Percentiles rank a stretch among this genome's conserved stretches.
phyloP scores from a whole-genome alignment of 768 basidiomycete species.

The Ramaria sp. region DNA sequence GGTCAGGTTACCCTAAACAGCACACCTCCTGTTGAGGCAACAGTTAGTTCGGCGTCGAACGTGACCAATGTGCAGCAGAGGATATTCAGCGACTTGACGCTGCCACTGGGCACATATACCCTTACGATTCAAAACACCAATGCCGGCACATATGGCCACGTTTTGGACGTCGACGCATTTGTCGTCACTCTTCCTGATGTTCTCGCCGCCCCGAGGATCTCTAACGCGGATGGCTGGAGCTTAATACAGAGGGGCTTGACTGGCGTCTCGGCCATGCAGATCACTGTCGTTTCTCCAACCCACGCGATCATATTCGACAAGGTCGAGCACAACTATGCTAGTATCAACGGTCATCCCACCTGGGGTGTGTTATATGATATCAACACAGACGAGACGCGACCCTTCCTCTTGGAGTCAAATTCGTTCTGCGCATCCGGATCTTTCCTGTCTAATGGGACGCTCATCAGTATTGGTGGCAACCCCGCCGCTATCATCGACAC shows the following conservation, averaged over 20 bases:
- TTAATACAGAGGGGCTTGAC: constrained; percentile 9
- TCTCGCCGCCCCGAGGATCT: neutral
- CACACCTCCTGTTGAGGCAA: neutral
- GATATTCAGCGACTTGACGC: neutral
- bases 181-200: neutral
- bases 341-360: constrained; percentile 57
- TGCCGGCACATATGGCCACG: neutral
- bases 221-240: constrained; percentile 1
- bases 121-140: neutral
- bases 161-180: neutral
- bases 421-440: constrained; percentile 17
- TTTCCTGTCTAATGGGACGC: constrained; percentile 14
- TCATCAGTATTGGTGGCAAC: constrained; percentile 17
- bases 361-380: constrained; percentile 50
- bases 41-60: neutral
- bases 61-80: neutral
- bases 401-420: constrained; percentile 16
- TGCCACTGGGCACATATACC: neutral
- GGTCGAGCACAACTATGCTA: constrained; percentile 26
- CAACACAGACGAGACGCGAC: neutral
- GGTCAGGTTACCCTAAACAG: neutral
- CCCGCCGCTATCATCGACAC: constrained; percentile 13
- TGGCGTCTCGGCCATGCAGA: constrained; percentile 11
- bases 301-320: constrained; percentile 14
- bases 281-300: constrained; percentile 10